Conservation (phyloP, 2,329 filamentous ascomycete genomes). For the Aspergillus ochraceoroseus region DNA sequence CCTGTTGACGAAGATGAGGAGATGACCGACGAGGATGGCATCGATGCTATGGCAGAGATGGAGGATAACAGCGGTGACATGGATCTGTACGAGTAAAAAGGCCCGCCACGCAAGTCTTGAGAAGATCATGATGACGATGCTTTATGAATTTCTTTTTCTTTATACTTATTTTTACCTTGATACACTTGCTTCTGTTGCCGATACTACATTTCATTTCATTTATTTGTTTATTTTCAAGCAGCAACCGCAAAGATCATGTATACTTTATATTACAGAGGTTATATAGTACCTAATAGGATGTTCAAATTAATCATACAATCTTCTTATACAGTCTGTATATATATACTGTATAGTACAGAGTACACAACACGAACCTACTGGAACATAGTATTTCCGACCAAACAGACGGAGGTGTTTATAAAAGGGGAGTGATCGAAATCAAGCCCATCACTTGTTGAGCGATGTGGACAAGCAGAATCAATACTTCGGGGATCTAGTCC, state of each 20-base stretch:
- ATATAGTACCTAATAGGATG: too few species aligned
- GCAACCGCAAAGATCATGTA: too few species aligned
- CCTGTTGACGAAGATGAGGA: constrained; percentile 62
- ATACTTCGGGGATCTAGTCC: constrained; percentile 16
- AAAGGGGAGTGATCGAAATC: too few species aligned
- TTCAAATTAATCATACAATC: too few species aligned
- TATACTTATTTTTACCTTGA: background rate
- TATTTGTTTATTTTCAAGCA: background rate
- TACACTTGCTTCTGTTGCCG: background rate
- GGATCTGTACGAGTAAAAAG: constrained; percentile 56
- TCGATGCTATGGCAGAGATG: constrained; percentile 67
- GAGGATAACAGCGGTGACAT: constrained; percentile 54
- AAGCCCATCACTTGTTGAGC: constrained; percentile 20
- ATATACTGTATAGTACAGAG: too few species aligned
- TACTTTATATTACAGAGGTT: too few species aligned
- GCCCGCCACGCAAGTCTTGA: too few species aligned
- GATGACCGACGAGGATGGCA: constrained; percentile 67
- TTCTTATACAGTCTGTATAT: too few species aligned
- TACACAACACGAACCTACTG: too few species aligned
- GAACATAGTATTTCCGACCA: too few species aligned
- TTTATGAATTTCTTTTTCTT: constrained; percentile 1
- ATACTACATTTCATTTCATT: background rate
- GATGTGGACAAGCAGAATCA: constrained; percentile 18
- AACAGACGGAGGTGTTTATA: too few species aligned
- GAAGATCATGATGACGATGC: constrained; percentile 1